A percentile compares a stretch with the other conserved stretches of the same genome.
phyloP scores from a whole-genome alignment of 2,329 filamentous ascomycete species.

The Ophiobolus disseminans region DNA sequence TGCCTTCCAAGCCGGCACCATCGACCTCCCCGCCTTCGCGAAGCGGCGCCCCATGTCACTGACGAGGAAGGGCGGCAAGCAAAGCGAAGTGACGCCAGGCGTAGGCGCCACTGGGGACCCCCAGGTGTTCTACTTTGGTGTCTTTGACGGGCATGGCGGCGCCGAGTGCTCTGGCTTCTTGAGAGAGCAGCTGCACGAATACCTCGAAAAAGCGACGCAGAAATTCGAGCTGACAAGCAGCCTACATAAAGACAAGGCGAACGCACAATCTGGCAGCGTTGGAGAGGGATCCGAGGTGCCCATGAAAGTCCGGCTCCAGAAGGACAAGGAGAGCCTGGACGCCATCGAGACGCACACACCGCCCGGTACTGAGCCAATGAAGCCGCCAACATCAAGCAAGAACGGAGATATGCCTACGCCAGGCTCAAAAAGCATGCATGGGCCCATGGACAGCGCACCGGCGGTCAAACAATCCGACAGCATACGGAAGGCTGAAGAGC shows the following conservation, averaged over 20 bases:
- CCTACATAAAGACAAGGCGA: constrained; percentile 54
- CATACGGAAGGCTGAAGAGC: constrained; percentile 66
- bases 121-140: constrained; percentile 95
- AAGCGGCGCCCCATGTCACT: constrained; percentile 75
- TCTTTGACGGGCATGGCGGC: constrained; percentile 96
- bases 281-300: constrained; percentile 29
- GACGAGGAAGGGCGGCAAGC: constrained; percentile 47
- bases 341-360: constrained; percentile 59
- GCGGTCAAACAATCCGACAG: constrained; percentile 53
- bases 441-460: constrained; percentile 31
- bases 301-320: constrained; percentile 30
- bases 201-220: constrained; percentile 81
- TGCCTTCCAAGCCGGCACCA: constrained; percentile 89
- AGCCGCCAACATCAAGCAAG: constrained; percentile 38
- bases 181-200: constrained; percentile 81
- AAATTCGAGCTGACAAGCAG: constrained; percentile 82
- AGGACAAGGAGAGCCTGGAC: constrained; percentile 50
- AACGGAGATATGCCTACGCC: constrained; percentile 31
- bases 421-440: constrained; percentile 32
- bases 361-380: constrained; percentile 50
- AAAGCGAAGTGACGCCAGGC: constrained; percentile 70
- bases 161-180: constrained; percentile 87
- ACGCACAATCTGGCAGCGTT: constrained; percentile 33
- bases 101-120: constrained; percentile 85
- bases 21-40: constrained; percentile 92